A percentile compares a stretch with the other conserved stretches of the same genome.
Evolutionary conservation across 495 filamentous ascomycete genomes (phyloP).

Genomic region (Aspergillus haitiensis): DNA sequence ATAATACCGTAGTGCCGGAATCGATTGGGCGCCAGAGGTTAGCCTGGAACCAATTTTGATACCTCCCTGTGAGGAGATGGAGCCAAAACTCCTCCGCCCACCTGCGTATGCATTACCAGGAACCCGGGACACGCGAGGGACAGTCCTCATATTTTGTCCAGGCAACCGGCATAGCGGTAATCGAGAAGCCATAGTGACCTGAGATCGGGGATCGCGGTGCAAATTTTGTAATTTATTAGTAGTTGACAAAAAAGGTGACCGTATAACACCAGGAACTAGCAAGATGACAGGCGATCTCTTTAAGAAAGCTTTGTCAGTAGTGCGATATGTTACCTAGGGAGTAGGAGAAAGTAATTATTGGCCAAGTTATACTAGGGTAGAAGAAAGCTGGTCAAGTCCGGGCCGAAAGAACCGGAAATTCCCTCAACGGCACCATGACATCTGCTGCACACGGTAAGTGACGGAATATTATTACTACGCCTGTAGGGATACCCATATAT

Average conservation of each 20-base stretch:
- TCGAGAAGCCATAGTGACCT: constrained; percentile 44
- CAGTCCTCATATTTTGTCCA: constrained; percentile 34
- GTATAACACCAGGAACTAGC: too few species aligned
- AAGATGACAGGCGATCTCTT: too few species aligned
- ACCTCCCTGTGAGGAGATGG: constrained; percentile 13
- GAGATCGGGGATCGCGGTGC: constrained; percentile 2
- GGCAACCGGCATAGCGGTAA: constrained; percentile 42
- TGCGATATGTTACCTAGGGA: not conserved
- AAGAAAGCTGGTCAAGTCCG: constrained; percentile 22
- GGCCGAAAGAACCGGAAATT: constrained; percentile 37
- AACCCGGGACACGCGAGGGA: constrained; percentile 31
- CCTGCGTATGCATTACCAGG: constrained; percentile 15
- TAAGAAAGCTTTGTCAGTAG: not conserved
- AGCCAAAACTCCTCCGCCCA: constrained; percentile 23
- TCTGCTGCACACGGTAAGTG: constrained; percentile 30
- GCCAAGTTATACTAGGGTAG: constrained; percentile 17
- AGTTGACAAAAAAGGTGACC: not conserved
- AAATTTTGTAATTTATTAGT: not conserved
- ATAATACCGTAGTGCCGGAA: constrained; percentile 31
- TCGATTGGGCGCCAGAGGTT: constrained; percentile 34
- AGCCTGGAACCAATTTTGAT: constrained; percentile 1
- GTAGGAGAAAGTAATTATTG: constrained; percentile 8
- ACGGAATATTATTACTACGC: constrained; percentile 47
- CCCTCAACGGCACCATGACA: constrained; percentile 17
- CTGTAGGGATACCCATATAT: constrained; percentile 20